Base-by-base conservation (phyloP, 1,139 yeast species). In the Yamadazyma epiphylla region DNA sequence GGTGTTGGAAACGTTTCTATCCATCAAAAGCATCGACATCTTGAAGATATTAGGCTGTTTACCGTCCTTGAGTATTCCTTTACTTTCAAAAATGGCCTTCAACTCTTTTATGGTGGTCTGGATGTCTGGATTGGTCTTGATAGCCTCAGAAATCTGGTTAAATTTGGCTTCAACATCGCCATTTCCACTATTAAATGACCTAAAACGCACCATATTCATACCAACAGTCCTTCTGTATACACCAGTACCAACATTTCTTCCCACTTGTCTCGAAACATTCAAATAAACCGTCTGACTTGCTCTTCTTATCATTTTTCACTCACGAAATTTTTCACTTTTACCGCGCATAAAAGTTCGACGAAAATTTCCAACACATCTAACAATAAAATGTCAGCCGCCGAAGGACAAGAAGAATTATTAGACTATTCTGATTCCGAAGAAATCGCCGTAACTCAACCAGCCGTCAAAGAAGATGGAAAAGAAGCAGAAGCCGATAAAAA, bases 351-450 rank as follows among this genome's bases (percentile, higher is more conserved):
- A 21, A 6, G 5, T 21, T 23, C 25, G 12, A 5, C 25, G 25
- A 12, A 12, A 23, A 23, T 5, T 13, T 6, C 14, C 25, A 14
- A 11, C 8, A 7, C 15, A 24, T 15, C 8, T 14, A 40, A 15
- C 31, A n/a, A n/a, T n/a, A n/a, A n/a, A n/a, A 78, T 78, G 85
- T 78, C 94, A 31, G 82, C 85, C 83, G 94, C 85, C 83, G 94
- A 86, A 77, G 95, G 94, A 56, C 97, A 89, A 83, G 97, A 89
- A 84, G 98, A 91, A 75, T 79, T 89, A 61, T 81, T 91, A 69
- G 97, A 89, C 64, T 89, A 91, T 77, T 88, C 96, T 60, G 97
- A 91, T 61, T 85, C 94, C 63, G 98, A 91, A 70, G 97, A 91
- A 64, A 80, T 80, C 64, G 82, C 87, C 55, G 87, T 83, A 45